phyloP scores from a whole-genome alignment of 805 yeast species.

The Candida chauliodis region DNA sequence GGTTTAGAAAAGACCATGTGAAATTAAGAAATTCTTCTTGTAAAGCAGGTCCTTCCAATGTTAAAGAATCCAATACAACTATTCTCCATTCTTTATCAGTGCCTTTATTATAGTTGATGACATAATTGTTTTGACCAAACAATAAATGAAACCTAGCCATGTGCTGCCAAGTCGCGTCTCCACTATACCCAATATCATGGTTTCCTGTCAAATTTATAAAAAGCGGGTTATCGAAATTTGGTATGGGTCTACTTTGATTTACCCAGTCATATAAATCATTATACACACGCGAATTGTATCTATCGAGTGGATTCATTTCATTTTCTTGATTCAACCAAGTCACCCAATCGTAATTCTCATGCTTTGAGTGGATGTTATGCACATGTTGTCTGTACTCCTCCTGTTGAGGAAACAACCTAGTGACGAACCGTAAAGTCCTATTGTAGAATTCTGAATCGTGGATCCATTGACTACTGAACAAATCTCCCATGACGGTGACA shows the following conservation, averaged over 20 bases:
- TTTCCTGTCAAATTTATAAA: conserved; percentile 88
- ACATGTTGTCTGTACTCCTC: conserved; percentile 50
- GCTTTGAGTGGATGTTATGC: conserved; percentile 44
- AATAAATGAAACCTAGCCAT: conserved; percentile 69
- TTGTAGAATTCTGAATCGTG: conserved; percentile 78
- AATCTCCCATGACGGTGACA: conserved; percentile 89
- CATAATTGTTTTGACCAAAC: conserved; percentile 85
- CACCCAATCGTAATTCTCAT: conserved; percentile 57
- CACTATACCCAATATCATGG: conserved; percentile 93
- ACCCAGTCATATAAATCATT: conserved; percentile 69
- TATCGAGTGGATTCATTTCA: conserved; percentile 28
- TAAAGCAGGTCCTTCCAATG: conserved; percentile 86
- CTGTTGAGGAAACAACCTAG: conserved; percentile 62
- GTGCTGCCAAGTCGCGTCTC: conserved; percentile 91
- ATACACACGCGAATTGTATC: conserved; percentile 40
- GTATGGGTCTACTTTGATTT: conserved; percentile 20
- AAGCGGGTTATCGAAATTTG: conserved; percentile 53
- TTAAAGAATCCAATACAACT: conserved; percentile 80
- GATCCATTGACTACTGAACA: conserved; percentile 94
- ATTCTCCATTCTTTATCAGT: conserved; percentile 77
- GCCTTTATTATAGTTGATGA: conserved; percentile 63
- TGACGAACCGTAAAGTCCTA: conserved; percentile 71
- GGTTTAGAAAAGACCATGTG: conserved; percentile 71
- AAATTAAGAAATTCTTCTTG: conserved; percentile 65
- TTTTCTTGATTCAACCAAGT: conserved; percentile 41